phyloP scores from a whole-genome alignment of 2,329 filamentous ascomycete genomes.

The Cladosporium austrohemisphaericum region DNA sequence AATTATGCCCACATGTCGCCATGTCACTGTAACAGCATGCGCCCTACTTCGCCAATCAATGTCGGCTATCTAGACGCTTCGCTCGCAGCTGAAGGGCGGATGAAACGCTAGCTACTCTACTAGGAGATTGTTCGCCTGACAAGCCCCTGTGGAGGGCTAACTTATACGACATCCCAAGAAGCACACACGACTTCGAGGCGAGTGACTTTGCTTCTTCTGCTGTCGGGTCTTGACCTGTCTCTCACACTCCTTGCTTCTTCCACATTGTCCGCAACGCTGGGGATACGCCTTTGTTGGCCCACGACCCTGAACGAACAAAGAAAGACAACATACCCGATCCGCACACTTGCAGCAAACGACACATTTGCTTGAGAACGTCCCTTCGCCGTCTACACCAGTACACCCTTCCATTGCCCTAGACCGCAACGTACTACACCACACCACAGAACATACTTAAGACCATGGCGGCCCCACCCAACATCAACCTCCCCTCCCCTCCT shows the following conservation, averaged over 20 bases:
- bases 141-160: no score
- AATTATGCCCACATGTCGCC: not conserved
- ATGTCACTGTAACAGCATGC: not conserved
- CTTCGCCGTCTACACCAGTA: no score
- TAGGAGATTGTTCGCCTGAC: no score
- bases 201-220: not conserved
- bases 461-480: conserved; percentile 12
- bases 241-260: not conserved
- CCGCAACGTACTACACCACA: not conserved
- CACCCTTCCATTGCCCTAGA: no score
- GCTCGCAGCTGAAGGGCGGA: not conserved
- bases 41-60: not conserved
- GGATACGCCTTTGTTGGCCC: conserved; percentile 10
- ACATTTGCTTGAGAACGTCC: no score
- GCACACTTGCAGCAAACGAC: not conserved
- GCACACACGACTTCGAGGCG: no score
- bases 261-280: not conserved
- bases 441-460: not conserved
- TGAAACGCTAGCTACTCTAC: conserved; percentile 1
- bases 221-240: not conserved
- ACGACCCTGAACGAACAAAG: not conserved
- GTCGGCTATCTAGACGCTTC: not conserved
- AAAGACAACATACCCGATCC: not conserved
- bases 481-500: conserved; percentile 5
- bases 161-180: no score